Evolutionary conservation across 768 basidiomycete species (phyloP).

Genomic region (Phaeotremella skinneri): DNA sequence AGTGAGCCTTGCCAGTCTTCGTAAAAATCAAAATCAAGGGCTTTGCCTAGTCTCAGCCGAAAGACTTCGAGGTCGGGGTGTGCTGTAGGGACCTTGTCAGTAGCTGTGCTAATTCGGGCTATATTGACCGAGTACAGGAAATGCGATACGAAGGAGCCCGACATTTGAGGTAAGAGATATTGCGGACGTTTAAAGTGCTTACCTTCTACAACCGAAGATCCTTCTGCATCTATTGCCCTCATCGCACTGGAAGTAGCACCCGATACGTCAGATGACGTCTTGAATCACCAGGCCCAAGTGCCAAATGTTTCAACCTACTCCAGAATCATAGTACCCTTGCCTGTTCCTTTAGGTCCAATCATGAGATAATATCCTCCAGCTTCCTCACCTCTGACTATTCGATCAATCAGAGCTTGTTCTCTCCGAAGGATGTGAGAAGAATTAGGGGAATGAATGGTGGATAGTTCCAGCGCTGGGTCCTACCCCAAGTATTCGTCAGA

Average conservation of each 20-base stretch:
- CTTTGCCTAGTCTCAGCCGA: slow-evolving; percentile 73
- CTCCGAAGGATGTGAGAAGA: slow-evolving; percentile 63
- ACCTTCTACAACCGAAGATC: slow-evolving; percentile 49
- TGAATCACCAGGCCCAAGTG: background rate
- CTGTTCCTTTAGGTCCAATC: slow-evolving; percentile 79
- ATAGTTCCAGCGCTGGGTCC: slow-evolving; percentile 43
- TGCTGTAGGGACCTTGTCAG: slow-evolving; percentile 51
- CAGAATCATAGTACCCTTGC: slow-evolving; percentile 79
- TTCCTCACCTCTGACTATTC: slow-evolving; percentile 72
- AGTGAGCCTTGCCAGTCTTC: slow-evolving; percentile 63
- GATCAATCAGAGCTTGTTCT: slow-evolving; percentile 73
- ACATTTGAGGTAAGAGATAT: slow-evolving; percentile 54
- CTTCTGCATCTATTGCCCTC: slow-evolving; percentile 67
- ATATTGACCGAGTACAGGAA: background rate
- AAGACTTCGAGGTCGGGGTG: slow-evolving; percentile 86
- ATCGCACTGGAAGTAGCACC: slow-evolving; percentile 57
- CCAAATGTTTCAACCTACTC: slow-evolving; percentile 52
- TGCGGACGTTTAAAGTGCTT: background rate
- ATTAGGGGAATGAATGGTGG: slow-evolving; percentile 39
- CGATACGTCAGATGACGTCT: background rate
- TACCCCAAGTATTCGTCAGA: slow-evolving; percentile 21
- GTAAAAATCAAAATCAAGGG: slow-evolving; percentile 79
- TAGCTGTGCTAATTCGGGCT: background rate
- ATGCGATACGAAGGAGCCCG: slow-evolving; percentile 2
- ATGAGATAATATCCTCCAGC: slow-evolving; percentile 72